Percentiles rank a stretch among this genome's conserved stretches.
Conservation (phyloP, 371 early-diverging fungal genomes). For the Mortierella sp. region DNA sequence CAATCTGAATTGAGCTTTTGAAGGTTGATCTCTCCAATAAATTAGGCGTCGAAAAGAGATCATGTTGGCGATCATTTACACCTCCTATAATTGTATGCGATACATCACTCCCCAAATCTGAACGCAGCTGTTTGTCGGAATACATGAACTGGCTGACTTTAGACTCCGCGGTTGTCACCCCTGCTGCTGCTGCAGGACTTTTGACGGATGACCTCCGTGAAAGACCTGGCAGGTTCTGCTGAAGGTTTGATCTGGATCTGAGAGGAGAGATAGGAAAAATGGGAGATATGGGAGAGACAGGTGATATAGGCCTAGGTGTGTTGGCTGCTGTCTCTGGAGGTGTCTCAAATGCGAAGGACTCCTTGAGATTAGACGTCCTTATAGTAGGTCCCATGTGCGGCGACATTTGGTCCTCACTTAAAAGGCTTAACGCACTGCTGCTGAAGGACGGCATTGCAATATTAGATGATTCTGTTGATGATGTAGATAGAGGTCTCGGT, state of each 20-base stretch:
- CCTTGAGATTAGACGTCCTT: neutral
- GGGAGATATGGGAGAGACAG: conserved; percentile 5
- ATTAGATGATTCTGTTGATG: conserved; percentile 19
- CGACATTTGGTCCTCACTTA: conserved; percentile 46
- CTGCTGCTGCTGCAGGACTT: conserved; percentile 33
- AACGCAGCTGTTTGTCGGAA: conserved; percentile 11
- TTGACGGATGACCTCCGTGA: conserved; percentile 38
- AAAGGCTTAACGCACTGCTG: conserved; percentile 43
- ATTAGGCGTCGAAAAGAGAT: conserved; percentile 21
- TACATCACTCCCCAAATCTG: neutral
- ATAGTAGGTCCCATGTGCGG: conserved; percentile 5
- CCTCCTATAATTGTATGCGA: neutral
- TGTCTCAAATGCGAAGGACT: conserved; percentile 33
- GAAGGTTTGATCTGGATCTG: conserved; percentile 1
- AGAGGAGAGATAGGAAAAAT: neutral
- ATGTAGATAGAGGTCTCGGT: conserved; percentile 18
- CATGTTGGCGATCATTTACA: conserved; percentile 3
- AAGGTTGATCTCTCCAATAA: conserved; percentile 16
- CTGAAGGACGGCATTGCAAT: conserved; percentile 42
- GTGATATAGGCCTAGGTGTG: conserved; percentile 15
- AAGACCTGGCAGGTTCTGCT: conserved; percentile 36
- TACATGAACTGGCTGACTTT: conserved; percentile 46
- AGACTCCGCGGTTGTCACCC: conserved; percentile 36
- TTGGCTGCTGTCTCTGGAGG: conserved; percentile 49
- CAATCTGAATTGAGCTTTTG: conserved; percentile 3